phyloP scores from a whole-genome alignment of 192 early-diverging fungal species.

The Oehlia diaphana region DNA sequence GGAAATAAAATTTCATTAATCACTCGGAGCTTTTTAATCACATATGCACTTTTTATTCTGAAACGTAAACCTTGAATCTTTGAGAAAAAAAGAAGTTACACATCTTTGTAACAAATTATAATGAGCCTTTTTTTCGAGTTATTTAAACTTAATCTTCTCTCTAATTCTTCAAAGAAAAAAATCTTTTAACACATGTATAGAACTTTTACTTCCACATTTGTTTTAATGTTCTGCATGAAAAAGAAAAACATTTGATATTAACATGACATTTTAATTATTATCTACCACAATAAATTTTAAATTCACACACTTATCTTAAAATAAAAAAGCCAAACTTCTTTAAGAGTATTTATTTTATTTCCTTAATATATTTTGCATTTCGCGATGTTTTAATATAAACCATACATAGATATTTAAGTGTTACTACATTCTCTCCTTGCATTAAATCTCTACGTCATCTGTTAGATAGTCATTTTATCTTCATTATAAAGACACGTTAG shows the following conservation, averaged over 20 bases:
- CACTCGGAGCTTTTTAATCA: not conserved
- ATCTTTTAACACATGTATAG: not conserved
- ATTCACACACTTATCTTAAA: not conserved
- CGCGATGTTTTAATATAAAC: not conserved
- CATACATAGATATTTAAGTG: not conserved
- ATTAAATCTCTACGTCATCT: not conserved
- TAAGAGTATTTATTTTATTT: not conserved
- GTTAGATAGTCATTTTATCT: not conserved
- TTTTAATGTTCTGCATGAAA: not conserved
- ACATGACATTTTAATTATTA: not conserved
- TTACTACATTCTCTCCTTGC: not conserved
- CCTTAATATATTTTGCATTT: not conserved
- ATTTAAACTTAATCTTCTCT: not conserved
- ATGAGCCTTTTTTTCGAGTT: not conserved
- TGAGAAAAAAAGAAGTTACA: not conserved
- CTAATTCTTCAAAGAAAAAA: not conserved
- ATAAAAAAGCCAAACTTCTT: not conserved
- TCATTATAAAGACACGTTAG: too few relatives aligned
- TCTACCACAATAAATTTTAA: not conserved
- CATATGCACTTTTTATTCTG: not conserved
- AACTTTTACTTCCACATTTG: not conserved
- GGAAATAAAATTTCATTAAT: not conserved
- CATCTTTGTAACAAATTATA: not conserved
- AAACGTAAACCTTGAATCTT: not conserved
- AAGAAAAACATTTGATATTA: not conserved